Conservation (phyloP, 192 early-diverging fungal genomes). For the Pilaira anomala region DNA sequence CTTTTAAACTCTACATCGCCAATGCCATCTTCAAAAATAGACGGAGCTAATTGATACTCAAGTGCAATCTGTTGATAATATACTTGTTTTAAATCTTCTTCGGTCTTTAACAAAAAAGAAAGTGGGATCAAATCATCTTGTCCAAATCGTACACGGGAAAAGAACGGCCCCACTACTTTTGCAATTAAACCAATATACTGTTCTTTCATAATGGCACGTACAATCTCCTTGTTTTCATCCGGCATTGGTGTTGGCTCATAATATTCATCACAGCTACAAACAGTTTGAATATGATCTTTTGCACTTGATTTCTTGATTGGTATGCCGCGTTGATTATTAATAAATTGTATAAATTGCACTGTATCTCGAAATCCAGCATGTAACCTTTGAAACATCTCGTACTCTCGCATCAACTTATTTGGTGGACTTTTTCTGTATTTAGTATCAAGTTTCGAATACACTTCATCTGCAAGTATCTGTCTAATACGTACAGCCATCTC, state of each 20-base stretch:
- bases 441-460: not conserved
- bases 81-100: conserved; percentile 13
- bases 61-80: conserved; percentile 16
- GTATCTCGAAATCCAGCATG: conserved; percentile 9
- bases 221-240: not conserved
- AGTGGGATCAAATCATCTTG: conserved; percentile 15
- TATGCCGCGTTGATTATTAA: conserved; percentile 21
- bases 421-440: not conserved
- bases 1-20: conserved; percentile 9
- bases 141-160: conserved; percentile 10
- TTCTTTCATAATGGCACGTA: conserved; percentile 13
- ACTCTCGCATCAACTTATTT: not conserved
- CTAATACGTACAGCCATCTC: conserved; percentile 22
- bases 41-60: conserved; percentile 16
- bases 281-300: not conserved
- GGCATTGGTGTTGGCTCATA: not conserved
- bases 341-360: not conserved
- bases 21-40: conserved; percentile 20
- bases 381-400: conserved; percentile 15
- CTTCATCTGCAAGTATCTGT: conserved; percentile 1
- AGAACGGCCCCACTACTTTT: not conserved
- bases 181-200: not conserved
- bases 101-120: conserved; percentile 3
- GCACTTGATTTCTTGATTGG: not conserved
- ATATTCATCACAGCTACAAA: not conserved